Conservation (phyloP, 164 flowering plant species). For the Saururus chinensis region DNA sequence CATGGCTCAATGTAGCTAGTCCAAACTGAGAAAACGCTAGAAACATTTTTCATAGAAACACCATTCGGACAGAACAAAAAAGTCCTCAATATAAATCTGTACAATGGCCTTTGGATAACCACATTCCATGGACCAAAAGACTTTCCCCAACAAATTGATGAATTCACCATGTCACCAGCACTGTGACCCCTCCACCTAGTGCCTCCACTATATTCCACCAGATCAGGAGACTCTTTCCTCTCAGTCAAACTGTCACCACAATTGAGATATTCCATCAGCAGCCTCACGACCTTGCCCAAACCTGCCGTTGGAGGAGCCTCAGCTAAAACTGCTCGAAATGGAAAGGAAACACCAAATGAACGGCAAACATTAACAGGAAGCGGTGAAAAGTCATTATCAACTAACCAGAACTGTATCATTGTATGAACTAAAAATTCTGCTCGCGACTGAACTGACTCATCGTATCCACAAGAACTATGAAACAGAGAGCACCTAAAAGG, state of each 20-base stretch:
- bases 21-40: constrained; percentile 63
- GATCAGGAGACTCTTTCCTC: constrained; percentile 14
- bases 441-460: constrained; percentile 23
- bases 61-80: constrained; percentile 66
- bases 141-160: constrained; percentile 7
- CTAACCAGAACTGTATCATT: constrained; percentile 62
- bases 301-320: constrained; percentile 67
- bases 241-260: constrained; percentile 15
- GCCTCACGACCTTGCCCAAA: constrained; percentile 53
- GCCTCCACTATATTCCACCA: constrained; percentile 23
- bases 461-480: constrained; percentile 36
- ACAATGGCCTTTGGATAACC: constrained; percentile 65
- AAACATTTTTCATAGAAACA: constrained; percentile 54
- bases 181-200: constrained; percentile 23
- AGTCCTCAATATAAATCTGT: constrained; percentile 67
- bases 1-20: constrained; percentile 68
- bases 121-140: constrained; percentile 44
- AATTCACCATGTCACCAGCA: constrained; percentile 22
- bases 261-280: constrained; percentile 63
- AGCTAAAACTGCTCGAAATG: constrained; percentile 36
- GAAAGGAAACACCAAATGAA: constrained; percentile 39
- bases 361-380: constrained; percentile 31
- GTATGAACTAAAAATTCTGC: constrained; percentile 64
- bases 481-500: constrained; percentile 65
- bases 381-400: constrained; percentile 83